Evolutionary conservation across 805 yeast genomes (phyloP).

Genomic region (Hyphopichia homilentoma): DNA sequence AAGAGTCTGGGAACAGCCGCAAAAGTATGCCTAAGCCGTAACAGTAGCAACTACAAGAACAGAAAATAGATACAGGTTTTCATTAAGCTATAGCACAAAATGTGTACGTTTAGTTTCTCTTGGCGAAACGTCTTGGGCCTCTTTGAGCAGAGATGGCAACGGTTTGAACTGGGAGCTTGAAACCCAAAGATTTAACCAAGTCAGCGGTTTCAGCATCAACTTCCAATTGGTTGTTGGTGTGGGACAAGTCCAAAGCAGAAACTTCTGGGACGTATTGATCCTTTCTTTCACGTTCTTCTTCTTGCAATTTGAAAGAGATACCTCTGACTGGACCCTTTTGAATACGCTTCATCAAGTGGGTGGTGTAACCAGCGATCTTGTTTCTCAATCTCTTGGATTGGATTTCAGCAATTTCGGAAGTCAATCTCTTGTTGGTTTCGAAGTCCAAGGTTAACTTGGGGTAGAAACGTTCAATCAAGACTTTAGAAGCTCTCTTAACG

Average conservation of each 20-base stretch:
- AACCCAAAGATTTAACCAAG: constrained; percentile 90
- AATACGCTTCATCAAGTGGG: constrained; percentile 99
- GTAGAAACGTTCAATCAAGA: constrained; percentile 98
- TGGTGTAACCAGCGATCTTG: constrained; percentile 99
- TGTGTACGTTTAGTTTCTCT: constrained; percentile 70
- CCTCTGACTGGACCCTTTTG: constrained; percentile 99
- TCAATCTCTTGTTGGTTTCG: constrained; percentile 99
- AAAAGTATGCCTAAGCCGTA: too few species aligned
- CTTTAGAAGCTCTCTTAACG: constrained; percentile 99
- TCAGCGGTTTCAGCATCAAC: constrained; percentile 97
- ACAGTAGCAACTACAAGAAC: too few species aligned
- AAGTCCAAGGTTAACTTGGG: constrained; percentile 99
- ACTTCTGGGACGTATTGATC: constrained; percentile 99
- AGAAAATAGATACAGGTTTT: too few species aligned
- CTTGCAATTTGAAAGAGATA: constrained; percentile 99
- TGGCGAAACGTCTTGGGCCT: constrained; percentile 86
- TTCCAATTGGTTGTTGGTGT: constrained; percentile 93
- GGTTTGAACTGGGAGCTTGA: constrained; percentile 80
- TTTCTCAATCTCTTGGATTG: constrained; percentile 99
- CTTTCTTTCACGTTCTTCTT: constrained; percentile 99
- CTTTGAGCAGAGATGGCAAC: constrained; percentile 86
- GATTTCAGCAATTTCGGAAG: constrained; percentile 97
- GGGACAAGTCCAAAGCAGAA: constrained; percentile 97
- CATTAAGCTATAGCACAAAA: not conserved
- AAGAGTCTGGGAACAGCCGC: too few species aligned